Base-by-base conservation (phyloP, 768 basidiomycete genomes). In the Suillus fuscotomentosus region DNA sequence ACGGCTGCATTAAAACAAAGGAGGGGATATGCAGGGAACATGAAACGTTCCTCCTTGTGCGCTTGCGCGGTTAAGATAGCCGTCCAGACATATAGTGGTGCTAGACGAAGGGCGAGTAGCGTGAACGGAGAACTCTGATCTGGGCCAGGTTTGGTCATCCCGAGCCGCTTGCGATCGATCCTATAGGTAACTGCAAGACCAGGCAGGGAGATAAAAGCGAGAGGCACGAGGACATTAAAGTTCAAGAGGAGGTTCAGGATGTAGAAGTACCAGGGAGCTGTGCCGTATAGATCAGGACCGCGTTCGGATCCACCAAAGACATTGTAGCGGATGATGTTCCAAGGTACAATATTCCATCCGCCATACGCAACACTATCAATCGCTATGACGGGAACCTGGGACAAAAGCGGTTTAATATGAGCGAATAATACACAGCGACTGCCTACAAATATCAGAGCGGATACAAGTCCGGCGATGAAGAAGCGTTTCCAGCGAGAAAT, bases 21-120 rank as follows among this genome's bases (percentile, higher is more conserved):
- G 39, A 99, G 76, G 2, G 94, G 92, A 74, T 97, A 99, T 2
- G 86, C 90, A 1, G 97, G 97, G 76, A 89, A 99, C 88, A 98
- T 91, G 80, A 99, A 99, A n/a, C 97, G 84, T 73, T 99, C 97
- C 77, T 99, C 97, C 78, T 99, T 99, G 78, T 99, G 97, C 1
- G 90, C 80, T 77, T 99, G 97, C 3, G 81, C 69, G 5, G 87
- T 88, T 68, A 99, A 78, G 66, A 97, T 89, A 1, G 77, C 84
- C 54, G 89, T 70, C 97, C 97, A 99, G n/a, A 98, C 68, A 77
- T 99, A 98, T 66, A 97, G 81, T 0, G 95, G 95, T n/a, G 84
- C 75, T n/a, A 99, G 81, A 43, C 95, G 84, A 62, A 97, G 75
- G 5, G 83, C 84, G 54, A 99, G 78, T 53, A 94, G 75, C 1